Evolutionary conservation across 2,329 filamentous ascomycete species (phyloP).

Genomic region (Aspergillus sclerotialis): DNA sequence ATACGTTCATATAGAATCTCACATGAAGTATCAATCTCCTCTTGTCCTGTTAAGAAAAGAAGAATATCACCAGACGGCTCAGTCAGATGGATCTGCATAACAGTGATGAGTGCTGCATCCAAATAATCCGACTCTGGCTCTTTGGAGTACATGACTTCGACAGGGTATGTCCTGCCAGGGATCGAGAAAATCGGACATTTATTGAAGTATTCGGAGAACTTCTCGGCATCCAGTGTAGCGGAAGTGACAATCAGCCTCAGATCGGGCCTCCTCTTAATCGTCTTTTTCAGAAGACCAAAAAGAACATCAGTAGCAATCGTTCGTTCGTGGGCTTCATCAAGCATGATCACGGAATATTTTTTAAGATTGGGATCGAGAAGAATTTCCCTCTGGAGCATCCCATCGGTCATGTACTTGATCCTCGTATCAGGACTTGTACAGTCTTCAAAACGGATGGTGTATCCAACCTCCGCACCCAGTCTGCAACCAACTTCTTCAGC

Average conservation of each 20-base stretch:
- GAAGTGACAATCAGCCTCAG: slow-evolving; percentile 95
- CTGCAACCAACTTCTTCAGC: slow-evolving; percentile 90
- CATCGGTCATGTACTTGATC: slow-evolving; percentile 99
- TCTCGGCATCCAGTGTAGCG: slow-evolving; percentile 92
- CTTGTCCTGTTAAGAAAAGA: slow-evolving; percentile 93
- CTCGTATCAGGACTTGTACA: slow-evolving; percentile 78
- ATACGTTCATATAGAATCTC: slow-evolving; percentile 92
- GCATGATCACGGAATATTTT: slow-evolving; percentile 92
- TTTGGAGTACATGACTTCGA: slow-evolving; percentile 89
- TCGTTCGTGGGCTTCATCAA: slow-evolving; percentile 95
- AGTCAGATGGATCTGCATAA: slow-evolving; percentile 96
- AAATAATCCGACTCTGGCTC: slow-evolving; percentile 96
- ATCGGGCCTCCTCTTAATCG: slow-evolving; percentile 74
- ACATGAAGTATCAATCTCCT: slow-evolving; percentile 93
- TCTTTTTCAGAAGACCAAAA: slow-evolving; percentile 91
- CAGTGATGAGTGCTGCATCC: slow-evolving; percentile 86
- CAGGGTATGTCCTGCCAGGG: slow-evolving; percentile 87
- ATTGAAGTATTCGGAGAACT: slow-evolving; percentile 95
- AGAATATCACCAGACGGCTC: slow-evolving; percentile 90
- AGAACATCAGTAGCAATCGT: slow-evolving; percentile 94
- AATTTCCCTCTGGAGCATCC: slow-evolving; percentile 94
- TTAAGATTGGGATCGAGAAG: slow-evolving; percentile 82
- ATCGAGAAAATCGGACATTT: slow-evolving; percentile 95
- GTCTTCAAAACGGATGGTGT: slow-evolving; percentile 97
- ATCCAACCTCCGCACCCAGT: slow-evolving; percentile 87